Conservation (phyloP, 192 early-diverging fungal species). For the Lobulomyces angularis region DNA sequence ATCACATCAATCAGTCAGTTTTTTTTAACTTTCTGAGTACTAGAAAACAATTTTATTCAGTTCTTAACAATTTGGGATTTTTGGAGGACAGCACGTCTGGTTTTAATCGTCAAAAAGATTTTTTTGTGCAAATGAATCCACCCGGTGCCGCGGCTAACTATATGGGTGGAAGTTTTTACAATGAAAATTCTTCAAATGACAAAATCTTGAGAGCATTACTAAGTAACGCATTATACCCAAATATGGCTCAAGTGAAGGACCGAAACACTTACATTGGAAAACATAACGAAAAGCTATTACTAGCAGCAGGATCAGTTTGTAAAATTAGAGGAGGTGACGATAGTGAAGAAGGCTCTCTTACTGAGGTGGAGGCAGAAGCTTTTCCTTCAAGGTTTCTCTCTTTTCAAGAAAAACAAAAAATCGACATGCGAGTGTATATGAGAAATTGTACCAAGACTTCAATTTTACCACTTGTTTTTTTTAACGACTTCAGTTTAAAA, state of each 20-base stretch:
- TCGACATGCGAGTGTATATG: conserved; percentile 25
- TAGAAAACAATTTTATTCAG: conserved; percentile 21
- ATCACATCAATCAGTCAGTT: too few relatives aligned
- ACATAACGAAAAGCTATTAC: conserved; percentile 14
- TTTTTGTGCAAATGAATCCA: too few relatives aligned
- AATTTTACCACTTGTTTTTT: too few relatives aligned
- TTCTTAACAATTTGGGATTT: conserved; percentile 21
- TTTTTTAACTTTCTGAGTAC: too few relatives aligned
- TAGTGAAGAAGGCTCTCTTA: background rate
- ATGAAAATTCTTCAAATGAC: conserved; percentile 7
- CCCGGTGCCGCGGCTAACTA: background rate
- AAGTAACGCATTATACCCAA: conserved; percentile 27
- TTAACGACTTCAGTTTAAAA: too few relatives aligned
- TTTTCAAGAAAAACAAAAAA: conserved; percentile 35
- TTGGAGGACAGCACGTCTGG: conserved; percentile 1
- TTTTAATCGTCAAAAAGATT: too few relatives aligned
- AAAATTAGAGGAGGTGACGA: conserved; percentile 17
- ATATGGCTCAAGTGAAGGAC: conserved; percentile 26
- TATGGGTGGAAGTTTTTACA: conserved; percentile 16
- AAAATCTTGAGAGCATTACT: conserved; percentile 23
- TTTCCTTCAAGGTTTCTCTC: conserved; percentile 23
- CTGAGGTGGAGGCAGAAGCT: conserved; percentile 6
- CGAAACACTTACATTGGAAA: background rate
- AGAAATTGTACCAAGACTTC: conserved; percentile 23
- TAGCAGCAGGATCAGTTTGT: conserved; percentile 23